A percentile compares a stretch with the other conserved stretches of the same genome.
Conservation (phyloP, 768 basidiomycete species). For the Termitomyces sp. region DNA sequence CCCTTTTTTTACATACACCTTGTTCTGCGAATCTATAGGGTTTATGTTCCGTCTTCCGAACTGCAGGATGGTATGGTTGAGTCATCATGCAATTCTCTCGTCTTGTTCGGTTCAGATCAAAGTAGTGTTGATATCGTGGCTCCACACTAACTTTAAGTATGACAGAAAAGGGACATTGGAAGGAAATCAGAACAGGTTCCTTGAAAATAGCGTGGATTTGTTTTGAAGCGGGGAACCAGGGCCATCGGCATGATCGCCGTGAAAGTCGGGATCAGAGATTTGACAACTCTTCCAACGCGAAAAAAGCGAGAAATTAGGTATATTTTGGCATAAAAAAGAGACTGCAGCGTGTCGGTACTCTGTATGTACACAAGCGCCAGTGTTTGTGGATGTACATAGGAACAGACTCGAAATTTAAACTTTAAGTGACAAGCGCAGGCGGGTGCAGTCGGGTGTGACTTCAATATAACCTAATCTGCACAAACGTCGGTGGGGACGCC, state of each 20-base stretch:
- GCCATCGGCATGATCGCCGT: not conserved
- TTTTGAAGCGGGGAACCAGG: not conserved
- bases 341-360: not conserved
- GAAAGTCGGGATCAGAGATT: not conserved
- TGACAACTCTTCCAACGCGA: not conserved
- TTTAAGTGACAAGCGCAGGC: not conserved
- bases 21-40: not conserved
- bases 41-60: not conserved
- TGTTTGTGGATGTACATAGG: not conserved
- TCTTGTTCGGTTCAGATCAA: not conserved
- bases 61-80: not conserved
- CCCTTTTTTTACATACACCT: not conserved
- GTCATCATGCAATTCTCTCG: not conserved
- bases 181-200: not conserved
- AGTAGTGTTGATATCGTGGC: not conserved
- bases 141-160: not conserved
- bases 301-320: not conserved
- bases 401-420: not conserved
- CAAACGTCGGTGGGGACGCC: not conserved
- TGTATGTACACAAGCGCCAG: not conserved
- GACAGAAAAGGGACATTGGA: not conserved
- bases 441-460: not conserved
- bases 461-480: slow-evolving; percentile 9
- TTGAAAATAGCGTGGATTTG: not conserved
- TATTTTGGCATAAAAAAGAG: not conserved